Base-by-base conservation (phyloP, 805 yeast genomes). In the Lachancea sp. region DNA sequence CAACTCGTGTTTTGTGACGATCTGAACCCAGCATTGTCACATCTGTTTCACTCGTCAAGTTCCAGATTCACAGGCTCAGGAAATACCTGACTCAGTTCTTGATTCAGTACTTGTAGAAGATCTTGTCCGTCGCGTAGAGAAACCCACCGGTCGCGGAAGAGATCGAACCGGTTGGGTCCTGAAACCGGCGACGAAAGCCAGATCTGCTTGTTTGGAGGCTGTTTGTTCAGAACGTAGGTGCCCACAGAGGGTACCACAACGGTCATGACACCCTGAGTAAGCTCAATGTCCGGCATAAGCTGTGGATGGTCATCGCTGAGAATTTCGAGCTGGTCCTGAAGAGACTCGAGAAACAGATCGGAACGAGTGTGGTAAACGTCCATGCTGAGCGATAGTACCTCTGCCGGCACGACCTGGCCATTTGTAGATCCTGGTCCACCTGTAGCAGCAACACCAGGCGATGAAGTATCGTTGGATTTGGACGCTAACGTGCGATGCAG, bases 191-290 rank as follows among this genome's bases (percentile, higher is more conserved):
- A 85, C 48, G 95, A 79, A 43, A 91, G 73, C 99, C 99, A 93
- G 26, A 93, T 83, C 63, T 93, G 99, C 66, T 86, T 84, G 67
- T 89, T 93, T 3, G 99, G 97, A 1, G 99, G 99, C 66, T 93
- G 98, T 60, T 89, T 91, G 69, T 93, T 93, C 59, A 93, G 82
- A 25, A 93, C 95, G 60, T 93, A 93, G 0, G 90, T 77, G 1
- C 97, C 98, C 15, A 71, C 69, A 1, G 80, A 76, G 2, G 91
- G 86, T 15, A 85, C 56, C 6, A 72, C 77, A 46, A 93, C 62
- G 1, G 91, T 81, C 66, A 93, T 65, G 8, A 93, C 97, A 7
- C 99, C 99, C 52, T 84, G 91, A 56, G 66, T 56, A 10, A 55
- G 69, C 74, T 49, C 85, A 68, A 58, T 84, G 75, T 66, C 93